Conservation (phyloP, 2,329 filamentous ascomycete species). For the Aureobasidium uvarum region DNA sequence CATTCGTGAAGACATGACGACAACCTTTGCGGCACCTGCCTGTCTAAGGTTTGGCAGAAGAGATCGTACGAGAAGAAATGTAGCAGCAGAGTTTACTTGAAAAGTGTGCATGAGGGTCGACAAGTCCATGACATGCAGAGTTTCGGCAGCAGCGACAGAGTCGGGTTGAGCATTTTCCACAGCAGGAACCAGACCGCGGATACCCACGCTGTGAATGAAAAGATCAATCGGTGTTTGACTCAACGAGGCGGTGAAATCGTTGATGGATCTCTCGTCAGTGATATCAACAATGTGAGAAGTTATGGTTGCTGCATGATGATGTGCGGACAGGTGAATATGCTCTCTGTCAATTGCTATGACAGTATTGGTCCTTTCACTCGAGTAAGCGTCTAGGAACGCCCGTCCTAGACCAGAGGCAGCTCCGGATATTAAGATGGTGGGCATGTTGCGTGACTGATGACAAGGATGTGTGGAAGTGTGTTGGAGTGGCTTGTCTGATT, state of each 20-base stretch:
- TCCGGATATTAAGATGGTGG: constrained; percentile 40
- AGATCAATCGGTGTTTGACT: constrained; percentile 38
- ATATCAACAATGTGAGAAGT: constrained; percentile 34
- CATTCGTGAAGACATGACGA: constrained; percentile 49
- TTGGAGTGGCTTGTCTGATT: neutral
- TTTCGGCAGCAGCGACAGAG: constrained; percentile 45
- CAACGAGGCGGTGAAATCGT: constrained; percentile 30
- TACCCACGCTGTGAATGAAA: constrained; percentile 47
- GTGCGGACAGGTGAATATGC: constrained; percentile 23
- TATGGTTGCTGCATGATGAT: constrained; percentile 30
- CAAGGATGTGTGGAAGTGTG: neutral
- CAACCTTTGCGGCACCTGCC: constrained; percentile 36
- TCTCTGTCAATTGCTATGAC: constrained; percentile 39
- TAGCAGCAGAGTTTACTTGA: constrained; percentile 45
- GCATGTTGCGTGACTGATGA: constrained; percentile 9
- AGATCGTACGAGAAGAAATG: constrained; percentile 43
- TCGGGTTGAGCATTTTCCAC: constrained; percentile 33
- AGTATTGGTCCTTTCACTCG: constrained; percentile 28
- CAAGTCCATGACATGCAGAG: constrained; percentile 42
- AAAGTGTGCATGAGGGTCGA: constrained; percentile 43
- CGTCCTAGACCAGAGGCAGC: constrained; percentile 43
- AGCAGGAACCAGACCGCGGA: constrained; percentile 45
- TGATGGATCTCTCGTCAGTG: constrained; percentile 33
- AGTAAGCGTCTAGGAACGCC: constrained; percentile 38
- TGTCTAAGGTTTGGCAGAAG: constrained; percentile 41